Evolutionary conservation across 495 filamentous ascomycete genomes (phyloP).

Genomic region (Tuber aestivum): DNA sequence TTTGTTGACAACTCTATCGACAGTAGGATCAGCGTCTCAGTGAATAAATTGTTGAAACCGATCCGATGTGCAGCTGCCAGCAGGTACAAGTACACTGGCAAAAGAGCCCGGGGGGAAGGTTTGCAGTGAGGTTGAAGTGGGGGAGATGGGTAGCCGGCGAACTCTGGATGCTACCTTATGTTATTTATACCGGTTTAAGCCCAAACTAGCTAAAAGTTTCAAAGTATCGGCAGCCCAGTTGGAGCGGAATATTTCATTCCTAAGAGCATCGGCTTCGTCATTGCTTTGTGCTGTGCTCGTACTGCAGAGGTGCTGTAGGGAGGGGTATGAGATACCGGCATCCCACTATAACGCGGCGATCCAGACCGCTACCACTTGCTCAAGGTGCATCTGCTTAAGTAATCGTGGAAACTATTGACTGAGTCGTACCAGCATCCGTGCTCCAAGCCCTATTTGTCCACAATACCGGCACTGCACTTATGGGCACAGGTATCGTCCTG

Average conservation of each 20-base stretch:
- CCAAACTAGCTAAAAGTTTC: not conserved
- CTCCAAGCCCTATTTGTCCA: not conserved
- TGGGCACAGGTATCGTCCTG: no score
- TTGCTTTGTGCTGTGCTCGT: not conserved
- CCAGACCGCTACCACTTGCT: not conserved
- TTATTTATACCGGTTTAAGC: not conserved
- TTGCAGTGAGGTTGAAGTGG: not conserved
- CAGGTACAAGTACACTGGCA: not conserved
- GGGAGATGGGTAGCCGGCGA: not conserved
- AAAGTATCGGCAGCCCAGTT: not conserved
- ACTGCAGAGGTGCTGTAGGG: not conserved
- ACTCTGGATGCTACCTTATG: not conserved
- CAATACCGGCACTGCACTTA: no score
- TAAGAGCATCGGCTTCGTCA: not conserved
- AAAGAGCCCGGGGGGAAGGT: not conserved
- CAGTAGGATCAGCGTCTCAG: not conserved
- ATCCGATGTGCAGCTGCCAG: not conserved
- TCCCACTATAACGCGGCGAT: not conserved
- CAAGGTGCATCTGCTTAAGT: not conserved
- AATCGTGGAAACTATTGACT: not conserved
- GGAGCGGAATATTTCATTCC: not conserved
- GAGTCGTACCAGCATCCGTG: not conserved
- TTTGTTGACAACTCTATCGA: not conserved
- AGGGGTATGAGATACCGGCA: not conserved
- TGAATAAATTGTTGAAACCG: not conserved